Evolutionary conservation across 352 stramenopile species (phyloP).

Genomic region (Globisporangium viniferum): DNA sequence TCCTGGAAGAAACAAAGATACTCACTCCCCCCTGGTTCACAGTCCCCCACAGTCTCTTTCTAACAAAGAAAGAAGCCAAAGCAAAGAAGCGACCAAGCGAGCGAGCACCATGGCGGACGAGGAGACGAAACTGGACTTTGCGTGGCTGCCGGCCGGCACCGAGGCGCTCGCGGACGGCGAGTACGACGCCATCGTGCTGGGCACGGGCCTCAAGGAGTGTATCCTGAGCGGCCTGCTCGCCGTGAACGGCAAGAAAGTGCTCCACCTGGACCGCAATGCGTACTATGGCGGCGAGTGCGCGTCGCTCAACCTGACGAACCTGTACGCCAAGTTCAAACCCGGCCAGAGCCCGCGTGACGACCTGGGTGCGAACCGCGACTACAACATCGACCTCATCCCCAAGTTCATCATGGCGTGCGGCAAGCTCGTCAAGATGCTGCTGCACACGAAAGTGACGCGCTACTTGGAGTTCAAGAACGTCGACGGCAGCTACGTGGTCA

Average conservation of each 20-base stretch:
- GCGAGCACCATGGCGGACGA: slow-evolving; percentile 37
- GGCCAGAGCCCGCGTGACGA: slow-evolving; percentile 57
- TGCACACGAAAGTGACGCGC: slow-evolving; percentile 97
- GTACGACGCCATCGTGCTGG: slow-evolving; percentile 99
- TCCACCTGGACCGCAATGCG: slow-evolving; percentile 97
- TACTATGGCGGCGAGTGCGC: slow-evolving; percentile 98
- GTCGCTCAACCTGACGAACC: slow-evolving; percentile 97
- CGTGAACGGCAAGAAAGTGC: slow-evolving; percentile 93
- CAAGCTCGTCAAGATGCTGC: slow-evolving; percentile 98
- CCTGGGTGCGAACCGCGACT: slow-evolving; percentile 97
- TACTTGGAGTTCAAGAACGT: slow-evolving; percentile 99
- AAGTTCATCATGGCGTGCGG: slow-evolving; percentile 99
- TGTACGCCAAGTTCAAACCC: slow-evolving; percentile 95
- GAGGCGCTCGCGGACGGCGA: slow-evolving; percentile 97
- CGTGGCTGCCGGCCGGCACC: slow-evolving; percentile 93
- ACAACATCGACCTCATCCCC: slow-evolving; percentile 99
- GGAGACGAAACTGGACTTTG: slow-evolving; percentile 82
- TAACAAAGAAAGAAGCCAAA: not conserved
- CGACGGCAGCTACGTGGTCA: slow-evolving; percentile 98
- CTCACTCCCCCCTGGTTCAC: not conserved
- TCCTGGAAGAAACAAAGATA: slow-evolving; percentile 10
- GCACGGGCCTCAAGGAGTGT: slow-evolving; percentile 99
- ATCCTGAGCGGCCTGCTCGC: slow-evolving; percentile 97
- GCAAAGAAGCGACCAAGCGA: not conserved
- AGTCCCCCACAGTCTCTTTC: not conserved